Conservation (phyloP, 257 asterid species). For the Voacanga thouarsii region DNA sequence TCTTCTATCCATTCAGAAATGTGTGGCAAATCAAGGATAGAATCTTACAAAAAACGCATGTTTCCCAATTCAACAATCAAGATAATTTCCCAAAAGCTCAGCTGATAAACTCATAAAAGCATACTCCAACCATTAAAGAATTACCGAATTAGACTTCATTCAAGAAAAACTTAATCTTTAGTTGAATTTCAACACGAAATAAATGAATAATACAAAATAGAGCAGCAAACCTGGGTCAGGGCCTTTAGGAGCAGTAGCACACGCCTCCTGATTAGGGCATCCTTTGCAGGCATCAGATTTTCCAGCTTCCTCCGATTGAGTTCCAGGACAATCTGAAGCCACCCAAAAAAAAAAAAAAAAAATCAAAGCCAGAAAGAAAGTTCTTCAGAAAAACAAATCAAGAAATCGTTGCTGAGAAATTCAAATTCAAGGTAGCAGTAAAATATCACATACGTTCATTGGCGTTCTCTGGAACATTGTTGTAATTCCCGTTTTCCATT, state of each 20-base stretch:
- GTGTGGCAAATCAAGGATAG: no score
- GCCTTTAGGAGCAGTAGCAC: slow-evolving; percentile 97
- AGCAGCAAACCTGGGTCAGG: slow-evolving; percentile 70
- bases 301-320: slow-evolving; percentile 82
- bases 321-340: slow-evolving; percentile 79
- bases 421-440: neutral
- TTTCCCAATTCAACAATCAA: neutral
- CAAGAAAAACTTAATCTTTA: neutral
- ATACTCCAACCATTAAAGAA: neutral
- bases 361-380: no score
- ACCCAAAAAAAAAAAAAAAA: neutral
- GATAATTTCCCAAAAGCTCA: neutral
- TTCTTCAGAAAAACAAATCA: neutral
- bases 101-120: neutral
- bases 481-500: slow-evolving; percentile 20
- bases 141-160: neutral
- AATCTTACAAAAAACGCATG: neutral
- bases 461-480: slow-evolving; percentile 22
- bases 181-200: neutral
- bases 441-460: slow-evolving; percentile 16
- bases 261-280: slow-evolving; percentile 85
- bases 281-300: slow-evolving; percentile 77
- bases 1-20: no score
- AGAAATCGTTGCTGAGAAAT: neutral
- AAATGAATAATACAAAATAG: neutral